Evolutionary conservation across 164 flowering plant species (phyloP).

Genomic region (Amborella trichopoda): DNA sequence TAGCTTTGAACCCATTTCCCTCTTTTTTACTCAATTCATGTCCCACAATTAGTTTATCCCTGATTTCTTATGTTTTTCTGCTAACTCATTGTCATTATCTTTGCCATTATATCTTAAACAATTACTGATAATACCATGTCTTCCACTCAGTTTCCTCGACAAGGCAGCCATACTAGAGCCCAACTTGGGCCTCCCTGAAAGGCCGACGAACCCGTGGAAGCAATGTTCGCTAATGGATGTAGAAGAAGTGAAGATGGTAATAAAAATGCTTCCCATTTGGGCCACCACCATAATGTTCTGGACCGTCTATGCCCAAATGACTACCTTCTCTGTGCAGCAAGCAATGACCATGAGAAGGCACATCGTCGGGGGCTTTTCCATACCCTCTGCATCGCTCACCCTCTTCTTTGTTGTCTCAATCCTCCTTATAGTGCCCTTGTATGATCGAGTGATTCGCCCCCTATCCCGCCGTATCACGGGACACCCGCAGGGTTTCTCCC

Average conservation of each 20-base stretch:
- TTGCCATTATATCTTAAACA: too few species aligned
- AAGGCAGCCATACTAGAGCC: slow-evolving; percentile 22
- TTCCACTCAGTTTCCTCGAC: slow-evolving; percentile 49
- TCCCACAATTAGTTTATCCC: too few species aligned
- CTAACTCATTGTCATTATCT: too few species aligned
- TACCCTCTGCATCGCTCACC: slow-evolving; percentile 90
- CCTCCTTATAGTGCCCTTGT: slow-evolving; percentile 42
- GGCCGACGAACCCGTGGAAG: slow-evolving; percentile 8
- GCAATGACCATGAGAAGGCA: slow-evolving; percentile 57
- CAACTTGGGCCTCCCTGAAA: background rate
- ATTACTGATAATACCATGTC: too few species aligned
- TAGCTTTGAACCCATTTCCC: too few species aligned
- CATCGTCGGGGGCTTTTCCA: slow-evolving; percentile 48
- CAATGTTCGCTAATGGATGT: slow-evolving; percentile 20
- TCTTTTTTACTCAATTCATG: too few species aligned
- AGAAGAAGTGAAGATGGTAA: slow-evolving; percentile 6
- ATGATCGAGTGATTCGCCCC: slow-evolving; percentile 76
- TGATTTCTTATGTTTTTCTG: too few species aligned
- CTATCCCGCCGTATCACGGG: slow-evolving; percentile 72
- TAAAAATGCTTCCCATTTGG: slow-evolving; percentile 39
- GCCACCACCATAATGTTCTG: slow-evolving; percentile 66
- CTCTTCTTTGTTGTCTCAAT: slow-evolving; percentile 80
- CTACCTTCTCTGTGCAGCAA: slow-evolving; percentile 57
- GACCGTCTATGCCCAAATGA: slow-evolving; percentile 63
- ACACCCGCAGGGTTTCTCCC: slow-evolving; percentile 59